Percentiles rank a stretch among this genome's conserved stretches.
Conservation (phyloP, 2,329 filamentous ascomycete species). For the Aspergillus piperis region DNA sequence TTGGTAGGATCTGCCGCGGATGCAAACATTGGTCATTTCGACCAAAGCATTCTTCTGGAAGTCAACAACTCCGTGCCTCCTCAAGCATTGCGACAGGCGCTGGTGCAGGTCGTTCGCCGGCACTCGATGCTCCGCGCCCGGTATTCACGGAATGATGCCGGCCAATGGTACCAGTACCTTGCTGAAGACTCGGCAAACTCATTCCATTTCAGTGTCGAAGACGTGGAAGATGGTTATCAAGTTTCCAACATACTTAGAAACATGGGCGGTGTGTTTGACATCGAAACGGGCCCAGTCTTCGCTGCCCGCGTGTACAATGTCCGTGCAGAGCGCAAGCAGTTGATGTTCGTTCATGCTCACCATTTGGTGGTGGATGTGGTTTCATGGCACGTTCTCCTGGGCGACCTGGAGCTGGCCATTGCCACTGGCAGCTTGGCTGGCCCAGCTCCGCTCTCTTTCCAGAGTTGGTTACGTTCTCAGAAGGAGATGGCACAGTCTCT, state of each 20-base stretch:
- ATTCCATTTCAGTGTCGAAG: not conserved
- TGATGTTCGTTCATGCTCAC: slow-evolving; percentile 6
- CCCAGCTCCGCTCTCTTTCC: not conserved
- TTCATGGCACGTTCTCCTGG: slow-evolving; percentile 11
- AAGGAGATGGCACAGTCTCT: not conserved
- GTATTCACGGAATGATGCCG: not conserved
- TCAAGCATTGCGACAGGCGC: slow-evolving; percentile 3
- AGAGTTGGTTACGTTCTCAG: not conserved
- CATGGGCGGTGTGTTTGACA: not conserved
- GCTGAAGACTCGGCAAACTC: not conserved
- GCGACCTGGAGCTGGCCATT: slow-evolving; percentile 6
- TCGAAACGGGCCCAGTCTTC: slow-evolving; percentile 7
- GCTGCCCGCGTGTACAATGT: not conserved
- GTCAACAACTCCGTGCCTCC: not conserved
- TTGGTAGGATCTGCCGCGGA: not conserved
- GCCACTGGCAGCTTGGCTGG: not conserved
- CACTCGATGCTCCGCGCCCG: not conserved
- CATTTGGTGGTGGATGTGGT: slow-evolving; percentile 12
- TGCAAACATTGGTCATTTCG: not conserved
- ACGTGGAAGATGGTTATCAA: not conserved
- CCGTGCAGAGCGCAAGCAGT: not conserved
- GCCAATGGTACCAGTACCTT: not conserved
- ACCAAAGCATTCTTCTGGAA: not conserved
- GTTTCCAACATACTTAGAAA: not conserved
- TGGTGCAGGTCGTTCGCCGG: not conserved